These are phyloP conservation scores for Trametes meyenii DNA, from an alignment of 768 basidiomycete species.

Conservation along the genomic window DNA sequence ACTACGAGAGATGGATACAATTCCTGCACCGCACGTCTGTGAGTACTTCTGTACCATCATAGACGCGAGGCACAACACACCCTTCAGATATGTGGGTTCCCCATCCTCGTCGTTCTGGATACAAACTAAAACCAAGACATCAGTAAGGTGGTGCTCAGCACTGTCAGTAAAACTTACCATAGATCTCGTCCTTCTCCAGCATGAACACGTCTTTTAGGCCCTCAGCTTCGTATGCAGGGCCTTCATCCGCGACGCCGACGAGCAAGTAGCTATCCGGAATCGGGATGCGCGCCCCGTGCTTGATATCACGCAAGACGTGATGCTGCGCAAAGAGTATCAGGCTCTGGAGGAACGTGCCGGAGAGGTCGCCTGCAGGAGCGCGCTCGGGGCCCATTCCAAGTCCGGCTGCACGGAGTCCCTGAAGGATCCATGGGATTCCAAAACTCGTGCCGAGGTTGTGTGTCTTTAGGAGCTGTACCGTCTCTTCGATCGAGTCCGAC, in stretches of 20 bases:
- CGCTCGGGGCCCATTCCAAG: conserved; percentile 25
- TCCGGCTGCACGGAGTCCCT: conserved; percentile 43
- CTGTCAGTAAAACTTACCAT: conserved; percentile 48
- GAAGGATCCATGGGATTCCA: conserved; percentile 54
- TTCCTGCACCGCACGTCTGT: conserved; percentile 9
- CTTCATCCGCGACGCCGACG: conserved; percentile 85
- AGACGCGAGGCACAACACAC: conserved; percentile 34
- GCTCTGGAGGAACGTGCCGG: conserved; percentile 31
- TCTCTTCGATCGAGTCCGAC: conserved; percentile 54
- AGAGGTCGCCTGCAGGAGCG: conserved; percentile 4
- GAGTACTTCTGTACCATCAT: neutral
- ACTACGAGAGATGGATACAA: conserved; percentile 57
- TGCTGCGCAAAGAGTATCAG: conserved; percentile 51
- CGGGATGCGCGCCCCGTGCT: conserved; percentile 73
- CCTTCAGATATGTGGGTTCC: conserved; percentile 58
- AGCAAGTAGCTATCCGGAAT: conserved; percentile 69
- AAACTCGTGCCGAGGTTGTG: conserved; percentile 53
- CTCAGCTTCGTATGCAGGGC: conserved; percentile 57
- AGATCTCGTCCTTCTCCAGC: conserved; percentile 62
- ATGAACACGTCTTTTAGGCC: conserved; percentile 57
- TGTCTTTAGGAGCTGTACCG: conserved; percentile 49
- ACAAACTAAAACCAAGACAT: conserved; percentile 47
- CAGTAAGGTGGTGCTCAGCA: neutral
- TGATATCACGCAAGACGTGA: conserved; percentile 71
- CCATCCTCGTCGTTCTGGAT: conserved; percentile 53